Evolutionary conservation across 495 filamentous ascomycete genomes (phyloP).

Genomic region (Thermochaetoides thermophila): DNA sequence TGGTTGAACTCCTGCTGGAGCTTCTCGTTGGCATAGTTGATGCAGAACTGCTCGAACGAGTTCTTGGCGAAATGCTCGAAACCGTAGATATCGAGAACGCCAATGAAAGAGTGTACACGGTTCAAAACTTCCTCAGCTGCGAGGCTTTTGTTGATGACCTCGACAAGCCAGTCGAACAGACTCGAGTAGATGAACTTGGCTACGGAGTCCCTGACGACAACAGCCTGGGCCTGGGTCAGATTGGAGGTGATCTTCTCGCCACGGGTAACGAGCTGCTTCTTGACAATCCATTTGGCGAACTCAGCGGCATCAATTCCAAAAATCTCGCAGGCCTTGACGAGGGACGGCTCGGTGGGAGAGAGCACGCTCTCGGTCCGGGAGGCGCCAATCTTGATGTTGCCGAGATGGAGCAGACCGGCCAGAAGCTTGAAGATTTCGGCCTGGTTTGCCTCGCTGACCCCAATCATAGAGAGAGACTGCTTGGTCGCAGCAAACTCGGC

Average conservation of each 20-base stretch:
- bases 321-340: constrained; percentile 69
- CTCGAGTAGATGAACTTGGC: constrained; percentile 98
- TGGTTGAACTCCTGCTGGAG: constrained; percentile 99
- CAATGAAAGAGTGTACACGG: constrained; percentile 86
- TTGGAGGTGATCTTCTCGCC: constrained; percentile 98
- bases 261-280: constrained; percentile 93
- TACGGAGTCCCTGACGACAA: constrained; percentile 92
- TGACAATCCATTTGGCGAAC: constrained; percentile 98
- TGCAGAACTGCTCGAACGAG: constrained; percentile 99
- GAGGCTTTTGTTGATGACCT: constrained; percentile 80
- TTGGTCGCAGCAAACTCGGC: constrained; percentile 82
- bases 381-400: constrained; percentile 88
- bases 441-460: constrained; percentile 60
- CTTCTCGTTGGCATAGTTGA: constrained; percentile 99
- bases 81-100: constrained; percentile 98
- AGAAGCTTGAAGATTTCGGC: constrained; percentile 79
- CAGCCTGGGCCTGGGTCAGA: constrained; percentile 81
- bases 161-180: constrained; percentile 96
- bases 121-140: constrained; percentile 77
- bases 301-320: constrained; percentile 75
- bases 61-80: constrained; percentile 99
- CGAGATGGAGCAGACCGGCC: constrained; percentile 83
- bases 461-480: constrained; percentile 75
- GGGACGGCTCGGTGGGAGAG: constrained; percentile 61
- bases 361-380: constrained; percentile 78